phyloP scores from a whole-genome alignment of 164 flowering plant species.

The Magnolia sinica region DNA sequence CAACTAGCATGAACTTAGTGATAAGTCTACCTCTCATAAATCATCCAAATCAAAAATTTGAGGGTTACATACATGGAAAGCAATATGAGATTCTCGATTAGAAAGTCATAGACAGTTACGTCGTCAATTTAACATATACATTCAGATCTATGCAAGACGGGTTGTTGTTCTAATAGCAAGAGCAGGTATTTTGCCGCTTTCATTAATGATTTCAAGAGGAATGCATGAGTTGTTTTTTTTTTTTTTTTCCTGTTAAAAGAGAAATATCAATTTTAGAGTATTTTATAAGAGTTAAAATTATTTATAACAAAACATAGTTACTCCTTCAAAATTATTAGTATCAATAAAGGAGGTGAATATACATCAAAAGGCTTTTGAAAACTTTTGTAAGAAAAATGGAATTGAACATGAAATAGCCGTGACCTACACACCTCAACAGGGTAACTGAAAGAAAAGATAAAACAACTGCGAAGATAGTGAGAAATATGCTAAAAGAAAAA shows the following conservation, averaged over 20 bases:
- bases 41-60: constrained; percentile 2
- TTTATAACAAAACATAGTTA: not conserved
- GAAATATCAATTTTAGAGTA: not conserved
- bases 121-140: not conserved
- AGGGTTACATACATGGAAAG: constrained; percentile 3
- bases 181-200: constrained; percentile 8
- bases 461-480: not conserved
- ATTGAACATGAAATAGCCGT: not conserved
- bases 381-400: constrained; percentile 2
- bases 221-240: no score
- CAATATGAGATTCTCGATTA: not conserved
- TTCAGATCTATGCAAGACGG: constrained; percentile 4
- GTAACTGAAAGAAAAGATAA: not conserved
- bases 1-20: no score
- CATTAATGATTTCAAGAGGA: constrained; percentile 1
- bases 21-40: not conserved
- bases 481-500: not conserved
- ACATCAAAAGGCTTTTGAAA: not conserved
- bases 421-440: not conserved
- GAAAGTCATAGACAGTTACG: not conserved
- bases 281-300: not conserved
- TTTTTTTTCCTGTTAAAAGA: not conserved
- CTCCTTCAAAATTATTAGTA: not conserved
- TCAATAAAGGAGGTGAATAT: no score
- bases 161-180: not conserved